Base-by-base conservation (phyloP, 1,284 basidiomycete genomes). In the Ganoderma sinense region DNA sequence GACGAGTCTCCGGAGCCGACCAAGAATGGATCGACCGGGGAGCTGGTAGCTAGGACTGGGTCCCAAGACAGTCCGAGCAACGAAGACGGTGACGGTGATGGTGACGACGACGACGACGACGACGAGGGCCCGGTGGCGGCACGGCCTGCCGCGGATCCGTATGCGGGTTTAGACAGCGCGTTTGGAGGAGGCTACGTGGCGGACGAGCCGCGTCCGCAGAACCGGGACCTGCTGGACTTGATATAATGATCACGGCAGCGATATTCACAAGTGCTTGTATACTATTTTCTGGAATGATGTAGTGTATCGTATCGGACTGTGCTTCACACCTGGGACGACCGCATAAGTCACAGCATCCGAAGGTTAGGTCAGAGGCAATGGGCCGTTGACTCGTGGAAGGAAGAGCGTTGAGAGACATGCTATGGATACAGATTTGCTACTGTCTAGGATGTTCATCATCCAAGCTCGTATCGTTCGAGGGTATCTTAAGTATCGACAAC, bases 161-260 rank as follows among this genome's bases (percentile, higher is more conserved):
- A 95, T 75, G 92, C 93, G 13, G 90, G 89, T 71, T 80, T 95
- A 61, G 91, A 86, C 74, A 84, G 87, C 64, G 93, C 91, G 66
- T 94, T 95, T 76, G 89, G 89, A 20, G 39, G 59, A 23, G 85
- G 82, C 70, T 92, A 93, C 75, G 65, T 88, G 31, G 87, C 87
- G 53, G 91, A 93, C 77, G 85, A 87, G 76, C 90, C 92, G 65
- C 85, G 84, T 59, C 91, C 91, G 63, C 76, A 78, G 74, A 79
- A 71, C 62, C 77, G 82, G 69, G 77, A 84, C 40, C 48, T 75
- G 65, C 66, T 73, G 62, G 70, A 70, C 64, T 70, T 73, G 72
- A 70, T 73, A 63, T 73, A 69, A 73, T 39, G 18, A 23, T 61
- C 29, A 45, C 60, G 66, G 31, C 67, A 23, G 8, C 23, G 39